These are phyloP conservation scores for Xylaria sp. DNA, from an alignment of 2,329 filamentous ascomycete genomes.

Conservation along the genomic window DNA sequence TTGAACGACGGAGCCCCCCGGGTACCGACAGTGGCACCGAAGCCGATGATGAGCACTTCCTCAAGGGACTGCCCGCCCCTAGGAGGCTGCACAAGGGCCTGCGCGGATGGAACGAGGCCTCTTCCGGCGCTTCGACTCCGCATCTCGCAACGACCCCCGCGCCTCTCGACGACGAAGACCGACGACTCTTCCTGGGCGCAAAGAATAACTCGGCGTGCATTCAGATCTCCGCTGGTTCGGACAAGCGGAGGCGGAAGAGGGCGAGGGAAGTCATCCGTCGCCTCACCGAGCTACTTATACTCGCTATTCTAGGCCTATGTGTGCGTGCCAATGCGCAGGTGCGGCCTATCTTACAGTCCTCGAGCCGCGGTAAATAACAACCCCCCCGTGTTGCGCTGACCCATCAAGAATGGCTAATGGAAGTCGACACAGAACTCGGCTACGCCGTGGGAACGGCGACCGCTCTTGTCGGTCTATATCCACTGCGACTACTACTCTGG, in stretches of 20 bases:
- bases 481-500: constrained; percentile 67
- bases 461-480: constrained; percentile 64
- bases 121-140: constrained; percentile 68
- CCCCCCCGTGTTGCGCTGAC: background rate
- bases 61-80: constrained; percentile 86
- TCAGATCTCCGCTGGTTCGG: constrained; percentile 45
- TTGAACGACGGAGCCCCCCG: constrained; percentile 66
- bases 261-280: constrained; percentile 65
- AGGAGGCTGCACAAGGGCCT: constrained; percentile 83
- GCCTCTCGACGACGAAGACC: constrained; percentile 55
- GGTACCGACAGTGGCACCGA: constrained; percentile 93
- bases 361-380: constrained; percentile 60
- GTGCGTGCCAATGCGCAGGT: constrained; percentile 61
- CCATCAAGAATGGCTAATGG: constrained; percentile 22
- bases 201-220: constrained; percentile 39
- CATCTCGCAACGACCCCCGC: constrained; percentile 62
- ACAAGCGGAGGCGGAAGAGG: constrained; percentile 58
- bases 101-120: constrained; percentile 66
- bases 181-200: constrained; percentile 37
- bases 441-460: constrained; percentile 51
- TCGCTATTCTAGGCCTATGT: constrained; percentile 61
- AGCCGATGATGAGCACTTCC: constrained; percentile 90
- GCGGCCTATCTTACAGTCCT: constrained; percentile 57
- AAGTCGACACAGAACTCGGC: constrained; percentile 55
- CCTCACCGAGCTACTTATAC: constrained; percentile 62